Base-by-base conservation (phyloP, 192 early-diverging fungal species). In the Backusella circina region DNA sequence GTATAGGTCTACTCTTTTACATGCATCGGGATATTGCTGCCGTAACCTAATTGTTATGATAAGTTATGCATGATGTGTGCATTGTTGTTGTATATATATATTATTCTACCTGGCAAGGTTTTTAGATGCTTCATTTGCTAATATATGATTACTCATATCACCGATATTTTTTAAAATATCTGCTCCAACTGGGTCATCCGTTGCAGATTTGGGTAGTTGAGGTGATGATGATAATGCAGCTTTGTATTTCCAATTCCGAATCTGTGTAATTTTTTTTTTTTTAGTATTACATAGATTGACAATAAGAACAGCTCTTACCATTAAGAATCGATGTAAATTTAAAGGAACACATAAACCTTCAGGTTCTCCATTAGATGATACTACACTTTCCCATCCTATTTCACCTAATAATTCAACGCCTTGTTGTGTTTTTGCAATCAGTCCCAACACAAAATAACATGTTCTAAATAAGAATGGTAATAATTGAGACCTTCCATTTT, bases 101-200 rank as follows among this genome's bases (percentile, higher is more conserved):
- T 38, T 67, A 31, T 37, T 70, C 31, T 85, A 91, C 89, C 84
- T 90, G 50, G 88, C 84, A 7, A 96, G 73, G 28, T 85, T 85
- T 65, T 90, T 92, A 28, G 91, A 92, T 2, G 93, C 92, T n/a
- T 87, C 89, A 69, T 89, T 91, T 7, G 92, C 90, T 32, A 95
- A 78, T 76, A 96, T 94, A 73, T 94, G 91, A 71, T 96, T 96
- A 54, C 90, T 90, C 69, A 96, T 83, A 77, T 93, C 93, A 47
- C 92, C 91, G 54, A 94, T 87, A 26, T 83, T 83, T 76, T 86
- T 87, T 31, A 96, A 71, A 65, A 96, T 89, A 68, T 92, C 91
- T 69, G 54, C 38, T 9, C 36, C 67, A 18, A 74, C 77, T 31
- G 71, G n/a, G 51, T 81, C 79, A n/a, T 74, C 77, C 36, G 51